A percentile compares a stretch with the other conserved stretches of the same genome.
These are phyloP conservation scores for Nicotiana attenuata DNA, from an alignment of 257 asterid species.

Conservation along the genomic window DNA sequence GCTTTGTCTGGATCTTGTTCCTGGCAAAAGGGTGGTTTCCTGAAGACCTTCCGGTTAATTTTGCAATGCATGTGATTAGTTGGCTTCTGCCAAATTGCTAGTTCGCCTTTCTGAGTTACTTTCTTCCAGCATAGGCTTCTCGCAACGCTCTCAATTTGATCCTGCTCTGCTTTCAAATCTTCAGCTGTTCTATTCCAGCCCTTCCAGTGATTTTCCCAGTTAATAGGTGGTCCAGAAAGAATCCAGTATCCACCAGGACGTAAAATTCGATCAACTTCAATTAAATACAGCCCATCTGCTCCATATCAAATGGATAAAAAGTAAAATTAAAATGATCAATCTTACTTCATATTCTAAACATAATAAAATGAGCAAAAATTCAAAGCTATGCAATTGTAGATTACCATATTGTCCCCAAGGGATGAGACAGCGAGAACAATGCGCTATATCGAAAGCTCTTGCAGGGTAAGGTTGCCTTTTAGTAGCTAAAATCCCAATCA, in stretches of 20 bases:
- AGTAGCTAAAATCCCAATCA: constrained; percentile 75
- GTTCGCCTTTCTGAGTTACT: constrained; percentile 58
- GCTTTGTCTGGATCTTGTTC: constrained; percentile 67
- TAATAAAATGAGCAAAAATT: not conserved
- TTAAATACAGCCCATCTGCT: constrained; percentile 81
- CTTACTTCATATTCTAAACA: not conserved
- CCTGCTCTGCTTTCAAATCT: constrained; percentile 61
- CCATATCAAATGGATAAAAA: constrained; percentile 7
- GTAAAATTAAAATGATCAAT: not conserved
- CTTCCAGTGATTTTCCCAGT: constrained; percentile 72
- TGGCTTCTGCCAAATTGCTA: constrained; percentile 83
- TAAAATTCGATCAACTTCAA: constrained; percentile 74
- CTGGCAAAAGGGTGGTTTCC: constrained; percentile 63
- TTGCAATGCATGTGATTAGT: constrained; percentile 75
- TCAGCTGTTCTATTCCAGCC: constrained; percentile 72
- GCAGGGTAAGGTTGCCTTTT: constrained; percentile 80
- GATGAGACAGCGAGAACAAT: constrained; percentile 92
- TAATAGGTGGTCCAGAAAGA: constrained; percentile 91
- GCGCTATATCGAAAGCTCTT: constrained; percentile 91
- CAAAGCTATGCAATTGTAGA: not conserved
- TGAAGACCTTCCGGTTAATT: constrained; percentile 49
- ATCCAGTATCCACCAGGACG: constrained; percentile 98
- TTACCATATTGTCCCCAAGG: constrained; percentile 86
- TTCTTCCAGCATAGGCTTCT: constrained; percentile 90
- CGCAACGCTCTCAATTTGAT: constrained; percentile 60